A percentile compares a stretch with the other conserved stretches of the same genome.
phyloP scores from a whole-genome alignment of 225 moss, liverwort and hornwort genomes.

The Takakia lepidozioides region DNA sequence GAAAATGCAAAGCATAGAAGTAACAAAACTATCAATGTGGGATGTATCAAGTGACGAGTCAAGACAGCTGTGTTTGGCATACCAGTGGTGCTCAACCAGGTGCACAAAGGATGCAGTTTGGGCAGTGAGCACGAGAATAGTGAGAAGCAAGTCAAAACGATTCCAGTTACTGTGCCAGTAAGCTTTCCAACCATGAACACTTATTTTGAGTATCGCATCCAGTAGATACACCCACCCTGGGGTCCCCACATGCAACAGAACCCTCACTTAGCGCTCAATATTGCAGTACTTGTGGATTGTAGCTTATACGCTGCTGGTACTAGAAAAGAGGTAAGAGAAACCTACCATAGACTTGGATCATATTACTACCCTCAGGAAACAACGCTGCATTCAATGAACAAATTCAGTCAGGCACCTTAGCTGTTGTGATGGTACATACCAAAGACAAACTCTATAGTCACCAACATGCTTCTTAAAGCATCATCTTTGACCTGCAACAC shows the following conservation, averaged over 20 bases:
- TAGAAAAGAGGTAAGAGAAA: no score
- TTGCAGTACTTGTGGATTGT: background rate
- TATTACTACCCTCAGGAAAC: no score
- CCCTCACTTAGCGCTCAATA: background rate
- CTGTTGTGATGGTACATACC: slow-evolving; percentile 8
- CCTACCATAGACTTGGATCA: no score
- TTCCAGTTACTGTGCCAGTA: slow-evolving; percentile 43
- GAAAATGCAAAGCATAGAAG: no score
- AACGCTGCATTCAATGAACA: no score
- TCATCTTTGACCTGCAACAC: slow-evolving; percentile 23
- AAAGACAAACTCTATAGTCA: slow-evolving; percentile 25
- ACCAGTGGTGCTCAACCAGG: slow-evolving; percentile 34
- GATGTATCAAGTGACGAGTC: no score
- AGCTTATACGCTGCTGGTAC: no score
- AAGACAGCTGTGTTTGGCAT: background rate
- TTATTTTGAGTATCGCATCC: slow-evolving; percentile 34
- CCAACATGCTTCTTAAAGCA: slow-evolving; percentile 11
- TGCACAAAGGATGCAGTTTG: slow-evolving; percentile 38
- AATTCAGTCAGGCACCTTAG: no score
- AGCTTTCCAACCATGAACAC: slow-evolving; percentile 23
- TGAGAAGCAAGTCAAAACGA: slow-evolving; percentile 56
- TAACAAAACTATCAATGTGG: no score
- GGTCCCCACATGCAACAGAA: slow-evolving; percentile 2
- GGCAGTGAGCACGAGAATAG: slow-evolving; percentile 22
- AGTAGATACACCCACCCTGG: slow-evolving; percentile 42